Evolutionary conservation across 495 filamentous ascomycete genomes (phyloP), one percentile per base, ranked within the genome.

Genomic region (Penicillium simplicissimum): DNA sequence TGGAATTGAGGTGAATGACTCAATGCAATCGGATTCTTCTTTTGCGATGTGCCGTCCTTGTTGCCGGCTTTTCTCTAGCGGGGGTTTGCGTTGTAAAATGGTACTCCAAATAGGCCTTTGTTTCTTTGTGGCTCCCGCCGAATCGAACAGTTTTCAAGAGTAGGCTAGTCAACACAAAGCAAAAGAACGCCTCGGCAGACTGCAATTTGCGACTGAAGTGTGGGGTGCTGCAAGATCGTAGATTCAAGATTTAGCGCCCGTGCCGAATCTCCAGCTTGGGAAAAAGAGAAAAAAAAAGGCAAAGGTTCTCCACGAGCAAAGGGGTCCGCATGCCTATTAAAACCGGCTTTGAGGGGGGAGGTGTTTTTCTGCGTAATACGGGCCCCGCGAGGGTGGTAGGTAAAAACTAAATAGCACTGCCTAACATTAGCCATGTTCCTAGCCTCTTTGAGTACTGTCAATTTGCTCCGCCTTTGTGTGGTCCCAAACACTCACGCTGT

Each of bases 281-380:
- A 55, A 52, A 34, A 47, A 58, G 52, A 55, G 47, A 34, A 47
- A 58, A 47, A 59, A 59, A 65, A 55, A 45, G 37, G 52, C 28
- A 52, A 45, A 51, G 36, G 36, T 40, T 57, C 49, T 33, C 28
- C 25, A 58, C 55, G 48, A 49, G 45, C 45, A 49, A 59, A 55
- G 51, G 42, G 59, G 58, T 31, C 42, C 37, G 43, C 34, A 19
- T 48, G 38, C 43, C 34, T 66, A 45, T 57, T 43, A 52, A 65
- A 67, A 58, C 64, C 60, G 64, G 64, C 64, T 60, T 66, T 59
- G 28, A 6, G 28, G 28, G 4, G 28, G 40, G 34, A 8, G 34
- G 48, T 55, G 21, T 43, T 28, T 58, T 36, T 45, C 59, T 59
- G 60, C 47, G 57, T 58, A 67, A 67, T 67, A 59, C 55, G 52